phyloP scores from a whole-genome alignment of 805 yeast genomes.

The Saturnispora diversa region DNA sequence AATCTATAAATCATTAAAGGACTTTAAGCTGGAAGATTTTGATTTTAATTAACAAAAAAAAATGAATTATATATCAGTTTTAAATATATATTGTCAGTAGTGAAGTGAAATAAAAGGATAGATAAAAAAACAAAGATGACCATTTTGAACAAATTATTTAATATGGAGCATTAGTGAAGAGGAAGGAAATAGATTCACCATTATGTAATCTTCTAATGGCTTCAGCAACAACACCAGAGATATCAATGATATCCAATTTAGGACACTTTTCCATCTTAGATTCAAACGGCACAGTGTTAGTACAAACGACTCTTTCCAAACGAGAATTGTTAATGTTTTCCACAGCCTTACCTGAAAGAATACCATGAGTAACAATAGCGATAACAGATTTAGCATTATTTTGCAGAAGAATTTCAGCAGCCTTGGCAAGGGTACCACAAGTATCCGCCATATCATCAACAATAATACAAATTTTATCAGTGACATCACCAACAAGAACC shows the following conservation, averaged over 20 bases:
- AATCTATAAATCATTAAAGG: slow-evolving; percentile 41
- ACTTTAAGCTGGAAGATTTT: slow-evolving; percentile 44
- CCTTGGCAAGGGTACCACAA: slow-evolving; percentile 78
- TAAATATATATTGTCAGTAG: too few species aligned
- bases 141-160: slow-evolving; percentile 10
- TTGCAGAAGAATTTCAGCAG: slow-evolving; percentile 64
- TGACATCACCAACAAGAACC: slow-evolving; percentile 82
- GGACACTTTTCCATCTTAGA: slow-evolving; percentile 52
- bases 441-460: slow-evolving; percentile 91
- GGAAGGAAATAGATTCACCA: slow-evolving; percentile 77
- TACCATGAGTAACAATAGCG: slow-evolving; percentile 80
- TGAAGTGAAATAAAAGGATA: not conserved
- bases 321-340: slow-evolving; percentile 61
- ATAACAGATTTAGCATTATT: slow-evolving; percentile 66
- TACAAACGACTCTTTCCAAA: slow-evolving; percentile 63
- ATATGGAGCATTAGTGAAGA: slow-evolving; percentile 61
- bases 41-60: slow-evolving; percentile 29
- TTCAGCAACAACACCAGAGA: slow-evolving; percentile 69
- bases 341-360: slow-evolving; percentile 66
- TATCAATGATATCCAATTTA: slow-evolving; percentile 59
- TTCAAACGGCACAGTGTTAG: slow-evolving; percentile 73
- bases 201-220: slow-evolving; percentile 78
- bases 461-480: slow-evolving; percentile 64
- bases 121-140: not conserved
- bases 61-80: not conserved